phyloP scores from a whole-genome alignment of 2,329 filamentous ascomycete genomes.

The Fulvia fulva region DNA sequence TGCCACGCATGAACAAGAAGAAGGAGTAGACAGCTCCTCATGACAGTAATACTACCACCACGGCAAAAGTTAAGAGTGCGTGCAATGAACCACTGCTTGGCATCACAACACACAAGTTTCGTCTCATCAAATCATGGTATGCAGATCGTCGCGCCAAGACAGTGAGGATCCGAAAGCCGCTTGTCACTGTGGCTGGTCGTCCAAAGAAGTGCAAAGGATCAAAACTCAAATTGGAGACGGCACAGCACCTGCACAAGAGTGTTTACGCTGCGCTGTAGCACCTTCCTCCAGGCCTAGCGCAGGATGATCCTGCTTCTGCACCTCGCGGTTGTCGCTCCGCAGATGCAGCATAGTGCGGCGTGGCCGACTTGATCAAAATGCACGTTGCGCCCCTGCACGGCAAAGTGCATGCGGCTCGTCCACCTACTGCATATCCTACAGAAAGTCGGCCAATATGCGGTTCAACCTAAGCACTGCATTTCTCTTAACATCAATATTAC shows the following conservation, averaged over 20 bases:
- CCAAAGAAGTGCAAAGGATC: neutral
- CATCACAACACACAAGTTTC: neutral
- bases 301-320: neutral
- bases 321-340: neutral
- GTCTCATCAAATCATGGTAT: neutral
- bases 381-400: neutral
- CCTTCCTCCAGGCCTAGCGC: neutral
- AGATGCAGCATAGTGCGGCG: neutral
- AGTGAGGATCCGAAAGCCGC: neutral
- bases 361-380: neutral
- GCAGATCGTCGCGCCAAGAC: neutral
- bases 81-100: neutral
- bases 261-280: too few relatives aligned
- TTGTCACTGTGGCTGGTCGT: neutral
- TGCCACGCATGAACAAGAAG: constrained; percentile 47
- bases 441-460: neutral
- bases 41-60: neutral
- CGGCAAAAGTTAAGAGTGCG: neutral
- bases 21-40: constrained; percentile 25
- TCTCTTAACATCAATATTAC: neutral
- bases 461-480: neutral
- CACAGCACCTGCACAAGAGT: neutral
- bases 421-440: neutral
- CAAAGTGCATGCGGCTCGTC: neutral
- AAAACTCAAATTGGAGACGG: neutral